These are phyloP conservation scores for Eucalyptus rudis DNA, from an alignment of 345 rosid species.

Conservation along the genomic window DNA sequence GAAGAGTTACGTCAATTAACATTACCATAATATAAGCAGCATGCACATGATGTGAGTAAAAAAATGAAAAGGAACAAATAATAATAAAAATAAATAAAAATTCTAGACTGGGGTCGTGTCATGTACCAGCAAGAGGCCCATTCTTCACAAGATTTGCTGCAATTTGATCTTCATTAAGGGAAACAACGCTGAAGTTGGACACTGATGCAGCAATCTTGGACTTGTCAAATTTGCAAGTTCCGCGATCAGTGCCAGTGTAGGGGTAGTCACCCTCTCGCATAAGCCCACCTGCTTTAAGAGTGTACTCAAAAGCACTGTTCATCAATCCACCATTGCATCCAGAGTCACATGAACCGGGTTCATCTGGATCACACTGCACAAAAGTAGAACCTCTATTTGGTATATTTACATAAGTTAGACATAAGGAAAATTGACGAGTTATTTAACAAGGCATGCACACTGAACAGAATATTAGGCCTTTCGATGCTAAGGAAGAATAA, in stretches of 20 bases:
- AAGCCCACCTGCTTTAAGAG: conserved; percentile 84
- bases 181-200: conserved; percentile 80
- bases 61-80: background rate
- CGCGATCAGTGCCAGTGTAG: conserved; percentile 61
- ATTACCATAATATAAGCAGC: background rate
- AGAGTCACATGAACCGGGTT: conserved; percentile 63
- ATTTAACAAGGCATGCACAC: background rate
- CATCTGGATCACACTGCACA: conserved; percentile 87
- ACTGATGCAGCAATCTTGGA: conserved; percentile 68
- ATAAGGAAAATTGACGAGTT: background rate
- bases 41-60: background rate
- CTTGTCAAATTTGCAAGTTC: conserved; percentile 71
- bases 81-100: background rate
- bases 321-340: conserved; percentile 92
- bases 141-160: conserved; percentile 88
- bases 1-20: background rate
- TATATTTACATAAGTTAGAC: background rate
- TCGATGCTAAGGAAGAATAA: background rate
- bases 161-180: conserved; percentile 80
- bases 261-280: conserved; percentile 89
- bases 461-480: background rate
- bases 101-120: background rate
- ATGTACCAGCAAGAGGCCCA: conserved; percentile 82
- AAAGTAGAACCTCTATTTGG: background rate
- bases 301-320: conserved; percentile 84